These are phyloP conservation scores for Lathyrus tuberosus DNA, from an alignment of 306 rosid genomes.

Conservation along the genomic window DNA sequence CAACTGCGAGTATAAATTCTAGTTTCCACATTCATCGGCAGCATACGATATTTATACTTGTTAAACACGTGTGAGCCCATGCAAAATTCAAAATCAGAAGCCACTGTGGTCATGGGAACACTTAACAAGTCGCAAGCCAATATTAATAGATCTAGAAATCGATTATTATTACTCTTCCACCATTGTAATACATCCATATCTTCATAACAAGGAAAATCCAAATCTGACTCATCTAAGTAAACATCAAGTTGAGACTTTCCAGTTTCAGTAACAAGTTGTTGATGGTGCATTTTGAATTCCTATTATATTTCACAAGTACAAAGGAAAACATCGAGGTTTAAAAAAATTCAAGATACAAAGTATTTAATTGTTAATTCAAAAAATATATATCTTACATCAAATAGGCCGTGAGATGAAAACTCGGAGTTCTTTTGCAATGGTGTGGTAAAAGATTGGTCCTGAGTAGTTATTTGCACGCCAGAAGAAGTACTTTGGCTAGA, in stretches of 20 bases:
- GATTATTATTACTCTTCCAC: neutral
- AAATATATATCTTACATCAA: neutral
- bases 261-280: neutral
- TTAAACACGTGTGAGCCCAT: neutral
- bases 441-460: neutral
- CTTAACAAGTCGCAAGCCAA: constrained; percentile 10
- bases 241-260: constrained; percentile 1
- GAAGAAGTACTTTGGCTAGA: neutral
- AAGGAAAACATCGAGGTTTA: neutral
- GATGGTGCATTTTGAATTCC: constrained; percentile 11
- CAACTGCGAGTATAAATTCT: neutral
- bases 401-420: no score
- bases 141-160: neutral
- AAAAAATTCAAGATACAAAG: neutral
- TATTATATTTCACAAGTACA: neutral
- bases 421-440: no score
- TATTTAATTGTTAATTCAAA: neutral
- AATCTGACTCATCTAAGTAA: constrained; percentile 9
- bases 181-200: constrained; percentile 5
- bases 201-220: neutral
- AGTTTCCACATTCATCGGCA: neutral
- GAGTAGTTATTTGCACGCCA: neutral
- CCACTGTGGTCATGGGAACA: neutral
- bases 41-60: neutral
- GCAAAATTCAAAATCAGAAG: neutral